Percentiles rank a stretch among this genome's conserved stretches.
Conservation (phyloP, 805 yeast species). For the Candida oleophila region DNA sequence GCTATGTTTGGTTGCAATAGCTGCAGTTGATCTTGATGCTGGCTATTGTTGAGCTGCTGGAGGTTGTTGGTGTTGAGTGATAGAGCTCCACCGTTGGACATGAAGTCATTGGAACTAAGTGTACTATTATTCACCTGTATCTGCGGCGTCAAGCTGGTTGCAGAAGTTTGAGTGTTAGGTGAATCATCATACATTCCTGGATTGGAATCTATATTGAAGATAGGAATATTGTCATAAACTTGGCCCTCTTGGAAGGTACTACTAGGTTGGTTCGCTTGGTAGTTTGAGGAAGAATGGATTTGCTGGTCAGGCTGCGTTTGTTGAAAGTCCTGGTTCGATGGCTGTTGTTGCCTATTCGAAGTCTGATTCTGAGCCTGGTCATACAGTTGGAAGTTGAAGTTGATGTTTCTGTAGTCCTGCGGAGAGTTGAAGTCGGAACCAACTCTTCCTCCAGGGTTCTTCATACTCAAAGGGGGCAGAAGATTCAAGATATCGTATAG, state of each 20-base stretch:
- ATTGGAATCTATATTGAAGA: constrained; percentile 3
- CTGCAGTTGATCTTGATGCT: constrained; percentile 8
- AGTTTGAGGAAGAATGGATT: neutral
- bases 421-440: neutral
- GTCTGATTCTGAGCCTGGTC: neutral
- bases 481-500: constrained; percentile 29
- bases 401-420: neutral
- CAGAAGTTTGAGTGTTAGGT: constrained; percentile 1
- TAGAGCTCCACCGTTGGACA: neutral
- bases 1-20: constrained; percentile 5
- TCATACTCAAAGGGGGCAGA: constrained; percentile 21
- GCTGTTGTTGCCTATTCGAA: neutral
- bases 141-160: constrained; percentile 1
- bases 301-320: neutral
- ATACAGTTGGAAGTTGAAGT: constrained; percentile 4
- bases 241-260: neutral
- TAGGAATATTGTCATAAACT: neutral
- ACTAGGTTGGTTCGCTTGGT: neutral
- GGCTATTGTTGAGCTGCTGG: constrained; percentile 13
- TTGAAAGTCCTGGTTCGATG: neutral
- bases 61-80: constrained; percentile 11
- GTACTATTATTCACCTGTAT: constrained; percentile 1
- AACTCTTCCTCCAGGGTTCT: neutral
- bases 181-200: neutral
- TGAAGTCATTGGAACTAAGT: neutral